Evolutionary conservation across 1,284 basidiomycete species (phyloP).

Genomic region (Abortiporus biennis): DNA sequence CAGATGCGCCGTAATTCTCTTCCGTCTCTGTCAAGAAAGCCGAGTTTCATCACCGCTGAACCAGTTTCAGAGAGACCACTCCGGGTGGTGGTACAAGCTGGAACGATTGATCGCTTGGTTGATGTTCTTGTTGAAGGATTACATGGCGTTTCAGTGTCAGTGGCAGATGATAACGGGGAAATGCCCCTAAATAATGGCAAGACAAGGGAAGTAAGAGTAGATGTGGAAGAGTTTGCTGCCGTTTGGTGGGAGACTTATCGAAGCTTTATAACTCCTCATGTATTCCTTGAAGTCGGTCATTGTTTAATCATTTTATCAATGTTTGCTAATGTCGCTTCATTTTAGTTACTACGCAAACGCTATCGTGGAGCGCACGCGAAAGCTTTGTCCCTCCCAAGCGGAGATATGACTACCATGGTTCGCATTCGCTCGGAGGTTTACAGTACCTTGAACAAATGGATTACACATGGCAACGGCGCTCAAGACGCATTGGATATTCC

Average conservation of each 20-base stretch:
- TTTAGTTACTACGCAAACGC: constrained; percentile 66
- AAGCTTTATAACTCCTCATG: constrained; percentile 71
- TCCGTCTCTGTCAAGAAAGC: constrained; percentile 62
- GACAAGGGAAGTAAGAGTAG: constrained; percentile 63
- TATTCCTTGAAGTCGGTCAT: constrained; percentile 70
- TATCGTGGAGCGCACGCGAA: constrained; percentile 46
- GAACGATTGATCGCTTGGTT: constrained; percentile 68
- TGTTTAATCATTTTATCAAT: background rate
- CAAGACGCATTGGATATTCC: constrained; percentile 70
- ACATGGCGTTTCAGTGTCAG: constrained; percentile 69
- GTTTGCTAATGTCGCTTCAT: constrained; percentile 9
- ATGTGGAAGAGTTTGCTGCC: constrained; percentile 61
- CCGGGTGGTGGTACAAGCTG: constrained; percentile 70
- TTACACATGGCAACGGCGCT: constrained; percentile 61
- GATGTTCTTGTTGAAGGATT: constrained; percentile 71
- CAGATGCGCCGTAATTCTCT: constrained; percentile 69
- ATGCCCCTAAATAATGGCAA: constrained; percentile 66
- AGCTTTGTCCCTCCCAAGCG: constrained; percentile 13
- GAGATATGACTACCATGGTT: constrained; percentile 21
- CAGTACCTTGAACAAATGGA: constrained; percentile 62
- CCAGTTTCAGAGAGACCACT: constrained; percentile 56
- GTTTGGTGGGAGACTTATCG: constrained; percentile 80
- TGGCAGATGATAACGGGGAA: constrained; percentile 80
- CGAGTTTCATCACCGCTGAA: constrained; percentile 51
- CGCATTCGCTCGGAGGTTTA: constrained; percentile 50